phyloP scores from a whole-genome alignment of 208 protist species.

The Histomonas meleagridis region DNA sequence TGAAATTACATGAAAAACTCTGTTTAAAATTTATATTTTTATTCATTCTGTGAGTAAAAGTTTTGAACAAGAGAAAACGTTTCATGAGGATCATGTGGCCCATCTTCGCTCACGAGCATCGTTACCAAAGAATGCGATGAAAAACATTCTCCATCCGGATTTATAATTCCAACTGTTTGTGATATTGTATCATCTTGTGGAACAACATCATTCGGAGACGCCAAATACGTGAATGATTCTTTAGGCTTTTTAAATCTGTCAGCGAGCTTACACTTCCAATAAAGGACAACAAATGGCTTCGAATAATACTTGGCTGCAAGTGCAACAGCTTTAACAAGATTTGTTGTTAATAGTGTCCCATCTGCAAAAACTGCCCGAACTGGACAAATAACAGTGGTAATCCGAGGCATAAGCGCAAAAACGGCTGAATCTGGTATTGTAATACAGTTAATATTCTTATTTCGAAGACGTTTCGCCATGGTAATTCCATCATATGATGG shows the following conservation, averaged over 20 bases:
- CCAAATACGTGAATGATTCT: neutral
- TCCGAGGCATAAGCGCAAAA: neutral
- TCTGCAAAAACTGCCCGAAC: neutral
- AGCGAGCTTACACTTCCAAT: slow-evolving; percentile 25
- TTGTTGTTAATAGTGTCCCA: neutral
- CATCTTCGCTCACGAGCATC: neutral
- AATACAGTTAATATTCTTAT: neutral
- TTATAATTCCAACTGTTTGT: neutral
- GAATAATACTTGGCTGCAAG: neutral
- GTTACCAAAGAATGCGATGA: neutral
- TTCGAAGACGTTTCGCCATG: neutral
- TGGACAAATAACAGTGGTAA: neutral
- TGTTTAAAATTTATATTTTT: too few relatives aligned
- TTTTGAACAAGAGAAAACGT: neutral
- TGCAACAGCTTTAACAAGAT: neutral
- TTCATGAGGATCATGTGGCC: neutral
- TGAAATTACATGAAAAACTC: too few relatives aligned
- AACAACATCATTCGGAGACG: neutral
- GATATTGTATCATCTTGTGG: neutral
- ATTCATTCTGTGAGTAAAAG: too few relatives aligned
- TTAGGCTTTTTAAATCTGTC: neutral
- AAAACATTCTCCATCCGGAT: neutral
- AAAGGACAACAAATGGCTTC: neutral
- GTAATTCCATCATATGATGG: neutral
- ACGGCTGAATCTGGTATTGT: neutral